These are phyloP conservation scores for Amniculicola lignicola DNA, from an alignment of 495 filamentous ascomycete species.

Conservation along the genomic window DNA sequence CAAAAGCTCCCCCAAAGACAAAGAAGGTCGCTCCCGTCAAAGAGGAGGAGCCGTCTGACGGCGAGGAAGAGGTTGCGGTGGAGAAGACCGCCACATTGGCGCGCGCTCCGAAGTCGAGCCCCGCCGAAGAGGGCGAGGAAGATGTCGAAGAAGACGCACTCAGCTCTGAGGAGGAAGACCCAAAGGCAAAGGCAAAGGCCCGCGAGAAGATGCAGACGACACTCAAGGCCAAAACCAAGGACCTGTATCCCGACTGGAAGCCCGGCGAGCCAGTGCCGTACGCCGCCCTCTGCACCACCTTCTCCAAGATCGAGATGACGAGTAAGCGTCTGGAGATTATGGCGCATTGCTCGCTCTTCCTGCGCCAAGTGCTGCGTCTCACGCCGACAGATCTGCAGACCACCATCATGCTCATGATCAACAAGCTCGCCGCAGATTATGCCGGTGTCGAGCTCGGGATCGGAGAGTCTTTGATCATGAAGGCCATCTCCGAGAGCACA, in stretches of 20 bases:
- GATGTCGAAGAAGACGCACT: slow-evolving; percentile 31
- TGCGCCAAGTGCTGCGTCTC: slow-evolving; percentile 86
- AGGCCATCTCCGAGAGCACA: slow-evolving; percentile 91
- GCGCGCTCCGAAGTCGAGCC: slow-evolving; percentile 10
- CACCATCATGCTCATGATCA: slow-evolving; percentile 92
- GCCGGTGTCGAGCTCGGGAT: slow-evolving; percentile 94
- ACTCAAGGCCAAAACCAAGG: slow-evolving; percentile 61
- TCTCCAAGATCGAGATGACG: slow-evolving; percentile 89
- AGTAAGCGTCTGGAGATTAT: slow-evolving; percentile 83
- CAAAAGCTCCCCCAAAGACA: not conserved
- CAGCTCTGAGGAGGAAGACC: slow-evolving; percentile 61
- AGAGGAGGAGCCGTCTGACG: slow-evolving; percentile 1
- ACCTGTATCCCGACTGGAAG: slow-evolving; percentile 94
- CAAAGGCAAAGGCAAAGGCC: slow-evolving; percentile 69
- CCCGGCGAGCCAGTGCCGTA: slow-evolving; percentile 86
- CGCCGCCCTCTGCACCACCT: slow-evolving; percentile 89
- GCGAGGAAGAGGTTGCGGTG: not conserved
- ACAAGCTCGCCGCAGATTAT: slow-evolving; percentile 95
- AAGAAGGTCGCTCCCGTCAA: slow-evolving; percentile 11
- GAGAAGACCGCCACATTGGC: too few relatives aligned
- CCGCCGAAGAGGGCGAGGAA: slow-evolving; percentile 4
- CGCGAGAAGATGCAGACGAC: slow-evolving; percentile 81
- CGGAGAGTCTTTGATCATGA: slow-evolving; percentile 97
- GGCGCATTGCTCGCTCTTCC: slow-evolving; percentile 83
- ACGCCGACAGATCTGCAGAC: slow-evolving; percentile 85